Evolutionary conservation across 495 filamentous ascomycete species (phyloP).

Genomic region (Talaromyces trachyspermus): DNA sequence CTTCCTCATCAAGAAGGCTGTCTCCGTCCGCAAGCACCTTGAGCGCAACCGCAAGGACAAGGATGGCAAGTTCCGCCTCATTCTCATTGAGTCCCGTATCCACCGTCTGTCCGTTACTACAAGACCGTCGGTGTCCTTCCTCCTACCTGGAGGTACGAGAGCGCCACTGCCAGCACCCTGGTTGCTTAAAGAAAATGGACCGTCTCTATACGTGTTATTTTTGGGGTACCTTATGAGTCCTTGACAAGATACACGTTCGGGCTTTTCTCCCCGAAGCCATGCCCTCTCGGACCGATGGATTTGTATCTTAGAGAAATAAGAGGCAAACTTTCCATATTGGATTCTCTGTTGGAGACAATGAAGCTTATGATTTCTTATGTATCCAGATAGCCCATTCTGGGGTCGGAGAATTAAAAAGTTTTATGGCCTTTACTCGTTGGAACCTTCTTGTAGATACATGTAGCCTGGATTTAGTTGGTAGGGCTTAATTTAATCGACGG

Average conservation of each 20-base stretch:
- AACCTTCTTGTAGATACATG: constrained; percentile 1
- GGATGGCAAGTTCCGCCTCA: constrained; percentile 99
- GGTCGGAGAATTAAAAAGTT: constrained; percentile 2
- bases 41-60: constrained; percentile 99
- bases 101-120: constrained; percentile 98
- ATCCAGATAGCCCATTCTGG: neutral
- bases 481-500: too few species aligned
- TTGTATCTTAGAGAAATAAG: too few species aligned
- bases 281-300: too few species aligned
- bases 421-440: neutral
- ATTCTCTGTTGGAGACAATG: too few species aligned
- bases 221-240: too few species aligned
- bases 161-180: constrained; percentile 48
- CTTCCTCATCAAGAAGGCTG: constrained; percentile 99
- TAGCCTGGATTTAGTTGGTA: neutral
- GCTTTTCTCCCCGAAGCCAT: neutral
- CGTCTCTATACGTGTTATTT: too few species aligned
- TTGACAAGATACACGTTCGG: too few species aligned
- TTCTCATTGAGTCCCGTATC: constrained; percentile 99
- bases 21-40: constrained; percentile 99
- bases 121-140: constrained; percentile 98
- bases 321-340: too few species aligned
- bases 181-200: too few species aligned
- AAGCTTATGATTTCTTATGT: constrained; percentile 1
- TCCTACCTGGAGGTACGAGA: constrained; percentile 97